Evolutionary conservation across 2,329 filamentous ascomycete species (phyloP).

Genomic region (Aspergillus proliferans): DNA sequence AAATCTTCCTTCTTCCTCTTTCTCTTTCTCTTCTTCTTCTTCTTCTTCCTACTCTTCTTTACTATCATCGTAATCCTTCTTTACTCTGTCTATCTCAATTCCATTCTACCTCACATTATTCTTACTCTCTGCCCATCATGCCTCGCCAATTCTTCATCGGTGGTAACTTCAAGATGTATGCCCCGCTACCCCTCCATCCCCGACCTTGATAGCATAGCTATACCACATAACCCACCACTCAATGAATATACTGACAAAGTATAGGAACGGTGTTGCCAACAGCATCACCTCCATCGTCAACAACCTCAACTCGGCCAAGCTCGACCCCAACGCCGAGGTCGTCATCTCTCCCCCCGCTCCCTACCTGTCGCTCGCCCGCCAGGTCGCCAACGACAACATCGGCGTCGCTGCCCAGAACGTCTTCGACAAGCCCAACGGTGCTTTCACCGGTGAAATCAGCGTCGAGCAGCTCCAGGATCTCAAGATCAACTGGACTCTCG

Average conservation of each 20-base stretch:
- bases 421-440: constrained; percentile 92
- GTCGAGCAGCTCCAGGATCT: constrained; percentile 85
- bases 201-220: constrained; percentile 1
- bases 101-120: background rate
- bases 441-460: constrained; percentile 95
- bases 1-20: constrained; percentile 5
- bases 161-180: constrained; percentile 98
- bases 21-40: constrained; percentile 6
- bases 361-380: constrained; percentile 82
- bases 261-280: constrained; percentile 86
- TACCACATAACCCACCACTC: background rate
- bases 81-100: background rate
- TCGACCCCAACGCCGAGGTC: constrained; percentile 65
- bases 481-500: constrained; percentile 80
- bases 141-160: constrained; percentile 95
- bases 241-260: background rate
- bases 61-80: constrained; percentile 1
- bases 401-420: constrained; percentile 94
- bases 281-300: constrained; percentile 86
- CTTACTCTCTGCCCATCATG: constrained; percentile 55
- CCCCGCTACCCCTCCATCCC: constrained; percentile 18
- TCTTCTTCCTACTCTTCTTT: constrained; percentile 4
- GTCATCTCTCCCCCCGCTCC: constrained; percentile 86
- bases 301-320: constrained; percentile 77
- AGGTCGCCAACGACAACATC: constrained; percentile 67